Evolutionary conservation across 805 yeast species (phyloP).

Genomic region (Saturnispora kantuleensis): DNA sequence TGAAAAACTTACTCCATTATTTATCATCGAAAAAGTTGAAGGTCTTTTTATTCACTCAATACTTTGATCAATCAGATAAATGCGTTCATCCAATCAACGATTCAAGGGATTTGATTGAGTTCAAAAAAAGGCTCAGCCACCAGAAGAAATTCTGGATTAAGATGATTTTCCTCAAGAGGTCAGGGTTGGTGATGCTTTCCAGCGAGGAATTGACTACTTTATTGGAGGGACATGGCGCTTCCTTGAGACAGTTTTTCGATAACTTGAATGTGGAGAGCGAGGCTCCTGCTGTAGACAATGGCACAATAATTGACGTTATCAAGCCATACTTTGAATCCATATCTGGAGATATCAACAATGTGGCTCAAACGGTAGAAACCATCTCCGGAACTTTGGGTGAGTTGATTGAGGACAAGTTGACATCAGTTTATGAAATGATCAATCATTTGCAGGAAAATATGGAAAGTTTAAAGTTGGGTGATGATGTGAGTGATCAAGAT

Average conservation of each 20-base stretch:
- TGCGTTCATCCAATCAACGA: neutral
- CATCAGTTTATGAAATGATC: neutral
- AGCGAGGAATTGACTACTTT: neutral
- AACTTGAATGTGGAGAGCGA: neutral
- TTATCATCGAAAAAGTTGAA: slow-evolving; percentile 9
- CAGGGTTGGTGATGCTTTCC: slow-evolving; percentile 1
- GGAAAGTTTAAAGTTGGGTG: neutral
- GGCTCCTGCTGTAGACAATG: too few relatives aligned
- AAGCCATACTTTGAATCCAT: slow-evolving; percentile 1
- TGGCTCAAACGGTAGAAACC: neutral
- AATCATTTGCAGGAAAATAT: slow-evolving; percentile 1
- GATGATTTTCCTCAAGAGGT: slow-evolving; percentile 8
- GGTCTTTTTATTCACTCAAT: slow-evolving; percentile 6
- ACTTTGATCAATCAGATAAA: neutral
- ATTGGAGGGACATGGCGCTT: slow-evolving; percentile 1
- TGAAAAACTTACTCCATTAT: slow-evolving; percentile 7
- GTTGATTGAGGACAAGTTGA: slow-evolving; percentile 3
- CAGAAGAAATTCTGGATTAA: slow-evolving; percentile 1
- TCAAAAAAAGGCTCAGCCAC: neutral
- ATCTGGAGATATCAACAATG: neutral
- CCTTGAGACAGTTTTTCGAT: neutral
- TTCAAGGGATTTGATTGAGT: neutral
- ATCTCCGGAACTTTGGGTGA: neutral
- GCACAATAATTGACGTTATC: neutral
- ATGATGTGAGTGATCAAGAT: too few relatives aligned